Evolutionary conservation across 768 basidiomycete species (phyloP), one percentile per base, ranked within the genome.

Genomic region (Panaeolus cyanescens): DNA sequence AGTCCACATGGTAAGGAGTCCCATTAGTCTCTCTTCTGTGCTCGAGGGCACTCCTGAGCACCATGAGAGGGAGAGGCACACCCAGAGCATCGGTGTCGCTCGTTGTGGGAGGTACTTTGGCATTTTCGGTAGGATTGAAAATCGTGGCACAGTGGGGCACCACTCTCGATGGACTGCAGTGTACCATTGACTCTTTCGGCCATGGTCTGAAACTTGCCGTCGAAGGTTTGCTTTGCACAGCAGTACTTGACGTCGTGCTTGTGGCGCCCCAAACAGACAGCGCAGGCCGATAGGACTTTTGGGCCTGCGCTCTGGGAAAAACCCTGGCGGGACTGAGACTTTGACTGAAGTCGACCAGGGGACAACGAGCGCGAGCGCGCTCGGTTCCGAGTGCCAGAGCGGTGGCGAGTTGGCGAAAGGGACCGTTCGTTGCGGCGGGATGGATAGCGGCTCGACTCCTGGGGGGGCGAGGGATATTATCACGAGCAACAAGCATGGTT

Each of bases 21-120:
- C 62, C 56, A 0, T 71, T 64, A 0, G 67, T 63, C 64, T 7
- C 37, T 45, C n/a, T 64, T 70, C 73, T 72, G 65, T 25, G 67
- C 69, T 42, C 58, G 65, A 76, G 72, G 64, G 64, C 79, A 80
- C 1, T 31, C 42, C 40, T 73, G 64, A 65, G 79, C 78, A 32
- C 79, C 71, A 37, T 80, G 77, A 33, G 30, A 32, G 39, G 67
- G 3, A 0, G 58, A 37, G 30, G 75, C 72, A 45, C 79, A 79
- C 5, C 79, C 77, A 0, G 77, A 79, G 69, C 78, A 80, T 13
- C 73, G 55, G 67, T 80, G 78, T 2, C 40, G 20, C 17, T 67
- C 42, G 4, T 58, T 32, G 58, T 74, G 70, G 2, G 40, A 59
- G 20, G 20, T 59, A 20, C 55, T 63, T 9, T 22, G 31, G 60